Base-by-base conservation (phyloP, 768 basidiomycete genomes). In the Pleurotus eryngii region DNA sequence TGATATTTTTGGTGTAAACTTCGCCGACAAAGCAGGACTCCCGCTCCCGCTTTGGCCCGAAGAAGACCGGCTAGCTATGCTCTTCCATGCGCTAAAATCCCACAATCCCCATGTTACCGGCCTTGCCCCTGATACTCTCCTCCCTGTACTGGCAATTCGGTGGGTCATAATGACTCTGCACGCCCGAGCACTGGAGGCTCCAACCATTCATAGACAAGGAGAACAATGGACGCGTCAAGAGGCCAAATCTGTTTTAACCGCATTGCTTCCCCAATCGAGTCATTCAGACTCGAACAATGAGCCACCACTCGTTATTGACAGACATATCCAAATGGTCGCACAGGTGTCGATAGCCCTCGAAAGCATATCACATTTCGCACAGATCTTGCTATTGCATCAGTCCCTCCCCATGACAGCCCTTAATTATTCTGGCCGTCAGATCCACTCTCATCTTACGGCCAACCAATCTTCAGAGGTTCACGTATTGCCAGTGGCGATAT, bases 181-280 rank as follows among this genome's bases (percentile, higher is more conserved):
- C 56, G 59, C 60, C 6, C 80, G 87, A 15, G 80, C 83, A 22
- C 60, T 74, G 49, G 85, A 83, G 62, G 71, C 72, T 0, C 65
- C 69, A 15, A 82, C 73, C 59, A 82, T 78, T 63, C 85, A 82
- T n/a, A 78, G 82, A 40, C 81, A 85, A 58, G 78, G 76, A 60
- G 89, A 89, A 65, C 75, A 81, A 22, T 93, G 90, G 90, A 86
- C 84, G 0, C 75, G 69, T 59, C 71, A 68, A 4, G 90, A 93
- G 66, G 86, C 81, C 3, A 73, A 65, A 3, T 82, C 81, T 26
- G 76, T 90, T 64, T 75, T 92, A 43, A 72, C 80, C 0, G 74
- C 83, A 30, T 83, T 84, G 67, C 59, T 30, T 69, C 70, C 49
- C 68, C 47, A 48, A 48, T 35, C 30, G 30, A 35, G 30, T 35